Evolutionary conservation across 2,329 filamentous ascomycete genomes (phyloP), one percentile per base, ranked within the genome.

Genomic region (Pleurostoma richardsiae): DNA sequence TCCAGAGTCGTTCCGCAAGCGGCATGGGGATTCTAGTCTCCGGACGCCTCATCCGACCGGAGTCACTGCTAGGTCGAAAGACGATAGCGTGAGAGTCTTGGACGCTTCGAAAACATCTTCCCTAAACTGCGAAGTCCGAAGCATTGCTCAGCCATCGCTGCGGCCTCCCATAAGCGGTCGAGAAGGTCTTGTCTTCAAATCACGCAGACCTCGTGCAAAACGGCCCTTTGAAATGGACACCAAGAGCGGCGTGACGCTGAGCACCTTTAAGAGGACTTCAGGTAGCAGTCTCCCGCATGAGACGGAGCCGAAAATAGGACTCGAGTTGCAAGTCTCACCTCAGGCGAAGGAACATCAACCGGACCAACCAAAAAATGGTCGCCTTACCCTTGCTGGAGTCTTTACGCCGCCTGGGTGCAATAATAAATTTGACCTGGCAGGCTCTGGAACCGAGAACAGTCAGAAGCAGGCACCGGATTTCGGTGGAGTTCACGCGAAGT

Each of bases 251-350:
- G 8, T 43, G 30, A 19, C 49, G 30, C 5, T 26, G 33, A 42
- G 38, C 50, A 43, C 46, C 43, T 49, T 42, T 6, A 29, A 39
- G 11, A 41, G 46, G n/a, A 6, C 40, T 44, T 41, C 46, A 26
- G 49, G 46, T 10, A 27, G 10, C 19, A 41, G 43, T 30, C 5
- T n/a, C 8, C 33, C 26, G 19, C 19, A 19, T 19, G 19, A 19
- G 19, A 19, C 29, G 11, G 29, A 10, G 10, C 29, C 10, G 40
- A 29, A 26, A 36, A 33, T 8, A 38, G 40, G 4, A n/a, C 29
- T 4, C 11, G 29, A 33, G 4, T 44, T 10, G 45, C 26, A 4
- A 8, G 29, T 3, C 10, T 10, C 39, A 19, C 4, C 3, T 30
- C 41, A 29, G 45, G 40, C 29, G 41, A 47, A 4, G 30, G 29